A percentile compares a stretch with the other conserved stretches of the same genome.
phyloP scores from a whole-genome alignment of 805 yeast species.

The Maudiozyma serrabonitensis region DNA sequence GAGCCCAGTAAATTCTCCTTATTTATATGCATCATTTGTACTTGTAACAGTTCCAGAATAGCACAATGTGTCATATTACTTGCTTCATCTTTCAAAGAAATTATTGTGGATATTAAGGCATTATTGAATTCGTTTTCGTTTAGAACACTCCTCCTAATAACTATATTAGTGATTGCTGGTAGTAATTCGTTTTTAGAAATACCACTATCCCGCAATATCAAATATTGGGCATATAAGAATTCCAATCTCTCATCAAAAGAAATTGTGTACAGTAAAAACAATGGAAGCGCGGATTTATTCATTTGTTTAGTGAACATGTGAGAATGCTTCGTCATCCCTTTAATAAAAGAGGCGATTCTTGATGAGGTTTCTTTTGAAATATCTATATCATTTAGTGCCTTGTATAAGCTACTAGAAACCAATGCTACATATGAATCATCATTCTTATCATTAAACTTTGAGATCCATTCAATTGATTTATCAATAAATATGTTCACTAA shows the following conservation, averaged over 20 bases:
- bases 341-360: neutral
- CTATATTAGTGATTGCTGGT: slow-evolving; percentile 14
- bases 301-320: neutral
- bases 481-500: neutral
- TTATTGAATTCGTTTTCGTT: slow-evolving; percentile 11
- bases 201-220: slow-evolving; percentile 24
- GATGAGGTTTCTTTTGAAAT: neutral
- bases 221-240: slow-evolving; percentile 29
- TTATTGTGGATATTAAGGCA: slow-evolving; percentile 9
- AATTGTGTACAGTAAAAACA: slow-evolving; percentile 22
- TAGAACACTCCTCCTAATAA: slow-evolving; percentile 4
- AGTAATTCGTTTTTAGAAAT: slow-evolving; percentile 7
- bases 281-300: neutral
- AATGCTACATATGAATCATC: neutral
- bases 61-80: slow-evolving; percentile 4
- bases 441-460: neutral
- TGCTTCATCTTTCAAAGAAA: slow-evolving; percentile 6
- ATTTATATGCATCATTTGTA: slow-evolving; percentile 11
- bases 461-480: neutral
- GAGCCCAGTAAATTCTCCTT: slow-evolving; percentile 17
- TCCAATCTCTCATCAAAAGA: slow-evolving; percentile 13
- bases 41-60: slow-evolving; percentile 16
- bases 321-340: neutral
- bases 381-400: slow-evolving; percentile 7
- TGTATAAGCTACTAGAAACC: slow-evolving; percentile 29